Percentiles rank a stretch among this genome's conserved stretches.
Evolutionary conservation across 2,329 filamentous ascomycete species (phyloP).

Genomic region (Lomentospora prolificans): DNA sequence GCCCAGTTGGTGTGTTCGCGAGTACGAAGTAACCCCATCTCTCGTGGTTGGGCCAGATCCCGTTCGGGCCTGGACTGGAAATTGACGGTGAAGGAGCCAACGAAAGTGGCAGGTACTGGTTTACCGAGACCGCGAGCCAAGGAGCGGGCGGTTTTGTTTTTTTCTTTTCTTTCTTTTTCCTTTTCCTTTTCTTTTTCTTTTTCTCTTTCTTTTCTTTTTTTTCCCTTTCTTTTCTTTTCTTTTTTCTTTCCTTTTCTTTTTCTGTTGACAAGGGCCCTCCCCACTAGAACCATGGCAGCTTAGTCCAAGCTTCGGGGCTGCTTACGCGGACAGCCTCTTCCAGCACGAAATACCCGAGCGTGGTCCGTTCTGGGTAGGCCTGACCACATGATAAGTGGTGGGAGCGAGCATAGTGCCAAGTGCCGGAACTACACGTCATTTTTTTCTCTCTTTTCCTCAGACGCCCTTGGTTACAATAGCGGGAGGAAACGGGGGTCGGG

Average conservation of each 20-base stretch:
- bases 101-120: neutral
- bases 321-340: slow-evolving; percentile 1
- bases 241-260: neutral
- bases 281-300: neutral
- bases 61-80: neutral
- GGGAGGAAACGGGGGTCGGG: neutral
- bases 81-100: neutral
- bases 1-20: neutral
- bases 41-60: too few relatives aligned
- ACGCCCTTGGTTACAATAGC: neutral
- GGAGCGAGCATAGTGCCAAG: neutral
- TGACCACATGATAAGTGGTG: neutral
- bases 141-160: neutral
- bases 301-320: neutral
- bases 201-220: neutral
- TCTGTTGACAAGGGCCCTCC: neutral
- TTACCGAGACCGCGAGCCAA: neutral
- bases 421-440: slow-evolving; percentile 1
- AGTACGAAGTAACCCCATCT: too few relatives aligned
- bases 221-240: neutral
- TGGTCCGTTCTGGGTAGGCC: neutral
- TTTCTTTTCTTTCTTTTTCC: neutral
- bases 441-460: too few relatives aligned
- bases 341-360: neutral
- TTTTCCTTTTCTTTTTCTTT: neutral